These are phyloP conservation scores for Kwoniella dejecticola DNA, from an alignment of 768 basidiomycete genomes.

Conservation along the genomic window DNA sequence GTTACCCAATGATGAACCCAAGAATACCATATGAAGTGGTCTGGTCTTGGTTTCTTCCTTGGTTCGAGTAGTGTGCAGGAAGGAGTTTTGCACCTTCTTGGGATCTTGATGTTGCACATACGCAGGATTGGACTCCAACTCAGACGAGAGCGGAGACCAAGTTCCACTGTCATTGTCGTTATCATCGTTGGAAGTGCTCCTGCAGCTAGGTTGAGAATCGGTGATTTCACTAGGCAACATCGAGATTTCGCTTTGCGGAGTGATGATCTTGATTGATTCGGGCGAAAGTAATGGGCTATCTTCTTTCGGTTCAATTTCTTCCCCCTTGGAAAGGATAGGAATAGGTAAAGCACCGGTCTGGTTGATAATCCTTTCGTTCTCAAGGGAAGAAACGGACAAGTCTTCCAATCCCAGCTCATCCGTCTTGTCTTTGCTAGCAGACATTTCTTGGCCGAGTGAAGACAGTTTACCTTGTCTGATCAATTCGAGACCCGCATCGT, in stretches of 20 bases:
- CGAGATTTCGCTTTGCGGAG: constrained; percentile 15
- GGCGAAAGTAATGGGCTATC: constrained; percentile 18
- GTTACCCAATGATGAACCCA: constrained; percentile 91
- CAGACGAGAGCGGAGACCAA: constrained; percentile 23
- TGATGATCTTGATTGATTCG: constrained; percentile 20
- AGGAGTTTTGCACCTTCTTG: not conserved
- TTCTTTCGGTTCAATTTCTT: constrained; percentile 9
- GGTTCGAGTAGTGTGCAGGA: not conserved
- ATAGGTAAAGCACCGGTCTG: too few relatives aligned
- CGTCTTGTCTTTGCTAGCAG: not conserved
- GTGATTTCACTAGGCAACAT: constrained; percentile 20
- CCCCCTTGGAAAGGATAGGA: not conserved
- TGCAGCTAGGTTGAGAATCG: constrained; percentile 9
- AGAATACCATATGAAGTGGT: constrained; percentile 81
- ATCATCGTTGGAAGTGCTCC: not conserved
- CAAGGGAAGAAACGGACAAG: not conserved
- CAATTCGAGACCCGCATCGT: constrained; percentile 82
- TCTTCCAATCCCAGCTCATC: not conserved
- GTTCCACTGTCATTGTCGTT: constrained; percentile 13
- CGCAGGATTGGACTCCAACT: not conserved
- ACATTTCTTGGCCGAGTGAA: constrained; percentile 18
- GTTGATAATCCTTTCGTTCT: not conserved
- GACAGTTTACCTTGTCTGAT: constrained; percentile 67
- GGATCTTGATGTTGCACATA: not conserved
- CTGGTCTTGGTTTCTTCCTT: not conserved